Evolutionary conservation across 1,284 basidiomycete species (phyloP), one percentile per base, ranked within the genome.

Genomic region (Lentinula novae-zelandiae): DNA sequence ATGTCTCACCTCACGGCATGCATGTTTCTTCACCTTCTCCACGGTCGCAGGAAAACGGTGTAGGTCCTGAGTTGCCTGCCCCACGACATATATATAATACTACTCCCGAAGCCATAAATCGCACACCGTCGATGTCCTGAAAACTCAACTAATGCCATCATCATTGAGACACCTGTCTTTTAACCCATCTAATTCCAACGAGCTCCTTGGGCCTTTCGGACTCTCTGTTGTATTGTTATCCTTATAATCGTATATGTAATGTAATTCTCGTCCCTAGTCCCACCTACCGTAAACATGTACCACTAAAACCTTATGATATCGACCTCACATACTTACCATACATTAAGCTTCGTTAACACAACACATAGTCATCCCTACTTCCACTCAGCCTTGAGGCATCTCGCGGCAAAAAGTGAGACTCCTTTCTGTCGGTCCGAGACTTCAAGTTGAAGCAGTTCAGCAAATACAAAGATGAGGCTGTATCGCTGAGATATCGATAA

Each of bases 1-100:
- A 76, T 38, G 64, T 73, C 44, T 17, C 44, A 22, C 73, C 73
- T 52, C 71, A 72, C 61, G 63, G 64, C 55, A 66, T 77, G 50
- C 78, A 79, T 34, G 74, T 77, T 15, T 71, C 76, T 39, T 80
- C 82, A 27, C 27, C 27, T 12, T 76, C 80, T 60, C 72, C 77
- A 60, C 77, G 76, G 52, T 67, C 77, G 64, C 70, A 75, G 49
- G 77, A 77, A 22, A 63, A 53, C 57, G 46, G 60, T 48, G 70
- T 59, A 36, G 61, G 31, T 15, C 57, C 63, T 42, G 71, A 72
- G 46, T 61, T 70, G 54, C 62, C 66, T 50, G 31, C 17, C 27
- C 72, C 67, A 61, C 70, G 67, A 67, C 66, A 65, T 60, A 4
- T 56, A 8, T 80, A 78, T 66, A 71, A 69, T 42, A 22, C 38